Conservation (phyloP, 768 basidiomycete species). For the Lactarius quietus region DNA sequence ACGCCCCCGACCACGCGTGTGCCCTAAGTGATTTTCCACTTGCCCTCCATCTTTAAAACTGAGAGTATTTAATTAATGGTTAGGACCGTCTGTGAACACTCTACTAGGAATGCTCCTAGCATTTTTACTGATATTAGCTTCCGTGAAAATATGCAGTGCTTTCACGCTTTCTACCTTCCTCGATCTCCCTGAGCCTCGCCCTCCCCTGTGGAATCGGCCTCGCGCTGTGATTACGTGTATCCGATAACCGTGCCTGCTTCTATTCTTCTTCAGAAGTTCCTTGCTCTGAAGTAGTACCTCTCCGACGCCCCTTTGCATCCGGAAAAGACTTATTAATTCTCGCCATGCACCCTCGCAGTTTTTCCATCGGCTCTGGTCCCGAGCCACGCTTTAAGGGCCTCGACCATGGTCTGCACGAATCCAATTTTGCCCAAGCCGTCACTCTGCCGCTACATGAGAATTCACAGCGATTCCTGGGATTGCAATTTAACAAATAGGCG, state of each 20-base stretch:
- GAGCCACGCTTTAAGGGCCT: conserved; percentile 25
- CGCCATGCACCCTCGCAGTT: conserved; percentile 15
- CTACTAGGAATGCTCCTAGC: neutral
- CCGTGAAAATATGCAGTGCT: conserved; percentile 8
- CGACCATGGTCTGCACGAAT: conserved; percentile 20
- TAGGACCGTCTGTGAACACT: neutral
- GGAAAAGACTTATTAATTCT: conserved; percentile 16
- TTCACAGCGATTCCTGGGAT: conserved; percentile 19
- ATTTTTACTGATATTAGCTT: neutral
- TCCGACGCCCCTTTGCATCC: conserved; percentile 18
- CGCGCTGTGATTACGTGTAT: conserved; percentile 22
- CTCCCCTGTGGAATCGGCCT: conserved; percentile 3
- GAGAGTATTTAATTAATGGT: neutral
- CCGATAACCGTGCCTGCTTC: conserved; percentile 18
- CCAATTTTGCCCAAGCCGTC: conserved; percentile 23
- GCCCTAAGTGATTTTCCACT: neutral
- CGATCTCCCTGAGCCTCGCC: conserved; percentile 14
- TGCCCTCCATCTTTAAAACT: neutral
- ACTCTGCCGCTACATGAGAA: conserved; percentile 7
- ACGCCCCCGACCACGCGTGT: conserved; percentile 3
- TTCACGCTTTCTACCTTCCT: neutral
- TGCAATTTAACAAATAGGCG: conserved; percentile 20
- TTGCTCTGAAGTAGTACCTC: neutral
- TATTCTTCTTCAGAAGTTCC: conserved; percentile 12
- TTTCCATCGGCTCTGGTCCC: conserved; percentile 19